These are phyloP conservation scores for Immersiporthe knoxdaviesiana DNA, from an alignment of 2,329 filamentous ascomycete genomes.

Conservation along the genomic window DNA sequence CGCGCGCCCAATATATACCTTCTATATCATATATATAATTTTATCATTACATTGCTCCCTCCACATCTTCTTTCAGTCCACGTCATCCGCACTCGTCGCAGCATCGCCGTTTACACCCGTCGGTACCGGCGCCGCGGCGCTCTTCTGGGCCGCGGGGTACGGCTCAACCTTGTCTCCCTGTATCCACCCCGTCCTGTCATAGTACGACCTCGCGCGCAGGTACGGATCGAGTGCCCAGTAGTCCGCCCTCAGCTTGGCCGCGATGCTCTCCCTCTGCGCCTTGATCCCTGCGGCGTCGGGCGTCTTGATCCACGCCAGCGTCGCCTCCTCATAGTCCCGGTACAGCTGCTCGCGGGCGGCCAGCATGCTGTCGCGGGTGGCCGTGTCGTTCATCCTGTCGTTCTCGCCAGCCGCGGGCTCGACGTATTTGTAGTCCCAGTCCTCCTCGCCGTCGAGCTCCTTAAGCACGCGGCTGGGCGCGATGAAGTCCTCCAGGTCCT, in stretches of 20 bases:
- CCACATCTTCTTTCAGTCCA: constrained; percentile 43
- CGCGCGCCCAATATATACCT: not conserved
- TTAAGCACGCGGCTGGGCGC: constrained; percentile 71
- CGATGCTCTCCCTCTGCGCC: constrained; percentile 62
- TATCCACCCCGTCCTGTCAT: constrained; percentile 80
- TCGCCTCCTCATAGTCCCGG: constrained; percentile 73
- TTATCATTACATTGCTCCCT: not conserved
- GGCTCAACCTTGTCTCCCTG: constrained; percentile 71
- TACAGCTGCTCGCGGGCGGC: constrained; percentile 67
- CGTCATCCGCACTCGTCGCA: constrained; percentile 48
- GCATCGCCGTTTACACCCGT: constrained; percentile 33
- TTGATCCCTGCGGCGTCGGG: constrained; percentile 53
- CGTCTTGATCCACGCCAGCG: constrained; percentile 72
- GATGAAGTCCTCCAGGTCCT: constrained; percentile 80
- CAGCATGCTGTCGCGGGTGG: constrained; percentile 65
- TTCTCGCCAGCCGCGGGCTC: constrained; percentile 81
- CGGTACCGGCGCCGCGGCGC: constrained; percentile 25
- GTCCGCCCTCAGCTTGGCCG: constrained; percentile 66
- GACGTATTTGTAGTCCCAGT: constrained; percentile 81
- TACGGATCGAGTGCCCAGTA: constrained; percentile 94
- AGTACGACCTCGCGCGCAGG: constrained; percentile 78
- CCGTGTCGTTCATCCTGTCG: constrained; percentile 67
- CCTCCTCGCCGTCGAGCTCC: constrained; percentile 83
- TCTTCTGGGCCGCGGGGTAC: constrained; percentile 52
- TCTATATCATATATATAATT: constrained; percentile 23